These are phyloP conservation scores for Lycium barbarum DNA, from an alignment of 257 asterid genomes.

Conservation along the genomic window DNA sequence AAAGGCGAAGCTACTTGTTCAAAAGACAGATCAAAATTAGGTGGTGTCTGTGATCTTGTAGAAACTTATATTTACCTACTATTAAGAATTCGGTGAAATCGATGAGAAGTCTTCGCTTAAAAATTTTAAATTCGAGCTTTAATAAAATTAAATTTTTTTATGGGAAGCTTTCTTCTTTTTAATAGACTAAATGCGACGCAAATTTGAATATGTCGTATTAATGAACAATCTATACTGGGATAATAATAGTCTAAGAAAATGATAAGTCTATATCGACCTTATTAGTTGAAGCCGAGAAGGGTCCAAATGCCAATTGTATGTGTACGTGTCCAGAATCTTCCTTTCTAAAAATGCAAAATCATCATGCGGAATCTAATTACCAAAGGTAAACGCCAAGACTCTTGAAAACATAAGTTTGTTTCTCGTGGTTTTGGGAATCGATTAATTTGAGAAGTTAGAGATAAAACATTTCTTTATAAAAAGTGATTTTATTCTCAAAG, in stretches of 20 bases:
- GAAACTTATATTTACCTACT: not conserved
- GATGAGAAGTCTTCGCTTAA: not conserved
- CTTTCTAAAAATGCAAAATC: not conserved
- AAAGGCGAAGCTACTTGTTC: not conserved
- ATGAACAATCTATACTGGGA: accelerated
- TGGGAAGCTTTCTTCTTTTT: too few species aligned
- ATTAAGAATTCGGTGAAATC: not conserved
- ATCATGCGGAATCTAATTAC: not conserved
- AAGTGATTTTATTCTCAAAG: too few species aligned
- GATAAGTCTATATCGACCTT: not conserved
- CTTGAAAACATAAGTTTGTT: not conserved
- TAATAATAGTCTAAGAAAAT: not conserved
- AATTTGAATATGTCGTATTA: not conserved
- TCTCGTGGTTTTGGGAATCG: too few species aligned
- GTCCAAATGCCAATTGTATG: not conserved
- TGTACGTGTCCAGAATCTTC: not conserved
- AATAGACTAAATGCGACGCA: too few species aligned
- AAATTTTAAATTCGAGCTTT: not conserved
- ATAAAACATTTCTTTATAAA: too few species aligned
- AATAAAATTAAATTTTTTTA: too few species aligned
- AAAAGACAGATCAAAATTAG: not conserved
- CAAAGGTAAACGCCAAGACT: not conserved
- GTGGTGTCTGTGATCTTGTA: not conserved
- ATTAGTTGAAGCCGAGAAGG: not conserved
- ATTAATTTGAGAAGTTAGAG: too few species aligned